Conservation (phyloP, 2,329 filamentous ascomycete genomes). For the Diaporthe sp. region DNA sequence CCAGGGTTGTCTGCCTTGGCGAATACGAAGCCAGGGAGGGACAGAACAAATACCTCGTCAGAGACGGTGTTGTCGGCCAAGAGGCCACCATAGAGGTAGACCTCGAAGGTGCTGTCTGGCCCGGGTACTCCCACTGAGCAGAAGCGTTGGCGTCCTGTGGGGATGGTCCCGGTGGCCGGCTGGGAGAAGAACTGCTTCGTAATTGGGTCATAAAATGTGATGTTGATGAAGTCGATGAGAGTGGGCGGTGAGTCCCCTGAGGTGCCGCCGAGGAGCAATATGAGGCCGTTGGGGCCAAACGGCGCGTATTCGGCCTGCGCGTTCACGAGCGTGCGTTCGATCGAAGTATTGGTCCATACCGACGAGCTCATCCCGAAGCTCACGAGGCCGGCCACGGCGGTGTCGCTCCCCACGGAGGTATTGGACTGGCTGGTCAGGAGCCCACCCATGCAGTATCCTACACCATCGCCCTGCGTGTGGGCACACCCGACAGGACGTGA, state of each 20-base stretch:
- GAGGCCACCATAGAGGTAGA: constrained; percentile 55
- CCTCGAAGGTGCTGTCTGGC: constrained; percentile 53
- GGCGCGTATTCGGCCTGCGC: constrained; percentile 51
- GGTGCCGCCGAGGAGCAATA: constrained; percentile 52
- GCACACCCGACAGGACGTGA: constrained; percentile 50
- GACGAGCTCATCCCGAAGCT: constrained; percentile 51
- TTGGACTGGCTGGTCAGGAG: constrained; percentile 47
- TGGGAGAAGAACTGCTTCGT: constrained; percentile 53
- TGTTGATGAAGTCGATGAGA: constrained; percentile 47
- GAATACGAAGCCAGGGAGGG: constrained; percentile 55
- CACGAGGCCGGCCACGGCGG: constrained; percentile 48
- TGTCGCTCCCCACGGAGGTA: constrained; percentile 43
- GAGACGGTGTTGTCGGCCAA: constrained; percentile 45
- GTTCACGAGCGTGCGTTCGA: constrained; percentile 47
- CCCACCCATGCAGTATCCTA: constrained; percentile 53
- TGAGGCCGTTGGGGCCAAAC: constrained; percentile 51
- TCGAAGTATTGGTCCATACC: constrained; percentile 51
- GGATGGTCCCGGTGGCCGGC: constrained; percentile 49
- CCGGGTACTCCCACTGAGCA: constrained; percentile 53
- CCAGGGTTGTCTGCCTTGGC: constrained; percentile 47
- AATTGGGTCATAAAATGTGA: constrained; percentile 53
- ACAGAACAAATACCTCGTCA: constrained; percentile 53
- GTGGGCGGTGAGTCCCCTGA: constrained; percentile 42
- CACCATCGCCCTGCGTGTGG: constrained; percentile 45
- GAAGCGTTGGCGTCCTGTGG: constrained; percentile 48